Percentiles rank a stretch among this genome's conserved stretches.
These are phyloP conservation scores for Cicer judaicum DNA, from an alignment of 306 rosid genomes.

Conservation along the genomic window DNA sequence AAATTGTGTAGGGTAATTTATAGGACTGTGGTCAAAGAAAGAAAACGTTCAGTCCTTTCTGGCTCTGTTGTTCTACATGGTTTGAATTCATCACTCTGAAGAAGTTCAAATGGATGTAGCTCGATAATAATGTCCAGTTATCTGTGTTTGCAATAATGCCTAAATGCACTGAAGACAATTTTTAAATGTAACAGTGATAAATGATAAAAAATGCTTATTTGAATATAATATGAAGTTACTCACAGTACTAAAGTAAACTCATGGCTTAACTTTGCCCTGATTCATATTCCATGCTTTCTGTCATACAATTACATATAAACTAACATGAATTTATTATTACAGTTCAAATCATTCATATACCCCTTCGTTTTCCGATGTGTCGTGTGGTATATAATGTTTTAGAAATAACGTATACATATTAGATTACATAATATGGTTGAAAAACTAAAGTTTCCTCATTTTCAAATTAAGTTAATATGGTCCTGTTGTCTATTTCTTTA, in stretches of 20 bases:
- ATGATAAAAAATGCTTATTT: not conserved
- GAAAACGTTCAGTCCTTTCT: constrained; percentile 69
- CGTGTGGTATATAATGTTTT: no score
- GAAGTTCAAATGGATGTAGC: constrained; percentile 20
- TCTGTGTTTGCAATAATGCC: constrained; percentile 15
- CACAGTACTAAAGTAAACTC: not conserved
- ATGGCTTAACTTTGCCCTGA: not conserved
- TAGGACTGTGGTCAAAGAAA: constrained; percentile 83
- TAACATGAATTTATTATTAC: no score
- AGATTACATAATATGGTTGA: no score
- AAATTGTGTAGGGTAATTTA: constrained; percentile 76
- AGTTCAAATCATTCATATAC: no score
- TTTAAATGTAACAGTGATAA: not conserved
- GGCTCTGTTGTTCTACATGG: constrained; percentile 70
- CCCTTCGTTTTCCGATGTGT: no score
- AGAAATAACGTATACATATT: no score
- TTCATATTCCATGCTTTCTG: not conserved
- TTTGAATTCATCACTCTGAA: constrained; percentile 61
- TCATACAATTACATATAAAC: not conserved
- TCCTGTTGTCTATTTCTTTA: no score
- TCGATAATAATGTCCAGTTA: constrained; percentile 1
- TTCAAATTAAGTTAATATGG: no score
- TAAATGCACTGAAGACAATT: not conserved
- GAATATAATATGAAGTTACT: not conserved
- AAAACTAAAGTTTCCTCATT: no score